Evolutionary conservation across 2,329 filamentous ascomycete species (phyloP).

Genomic region (Phialemoniopsis sp.): DNA sequence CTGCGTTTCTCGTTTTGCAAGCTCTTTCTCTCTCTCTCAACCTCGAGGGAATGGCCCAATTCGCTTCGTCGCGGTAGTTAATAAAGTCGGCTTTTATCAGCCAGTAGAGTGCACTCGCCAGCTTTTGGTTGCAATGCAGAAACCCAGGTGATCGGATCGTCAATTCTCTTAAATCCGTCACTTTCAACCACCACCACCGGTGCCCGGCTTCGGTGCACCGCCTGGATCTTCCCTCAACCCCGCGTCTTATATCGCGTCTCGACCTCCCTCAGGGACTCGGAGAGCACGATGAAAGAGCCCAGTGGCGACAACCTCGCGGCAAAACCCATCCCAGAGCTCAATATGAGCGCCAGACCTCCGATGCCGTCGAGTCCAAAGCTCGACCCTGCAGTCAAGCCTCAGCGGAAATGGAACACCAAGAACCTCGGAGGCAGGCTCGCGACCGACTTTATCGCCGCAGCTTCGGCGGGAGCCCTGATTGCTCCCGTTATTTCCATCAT

Average conservation of each 20-base stretch:
- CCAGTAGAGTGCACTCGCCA: no score
- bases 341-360: neutral
- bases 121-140: no score
- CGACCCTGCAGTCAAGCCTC: neutral
- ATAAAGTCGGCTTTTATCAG: no score
- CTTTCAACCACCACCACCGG: no score
- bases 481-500: conserved; percentile 85
- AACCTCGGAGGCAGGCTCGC: conserved; percentile 28
- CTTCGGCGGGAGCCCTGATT: conserved; percentile 68
- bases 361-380: neutral
- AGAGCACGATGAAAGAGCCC: neutral
- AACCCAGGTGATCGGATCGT: no score
- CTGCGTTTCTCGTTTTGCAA: no score
- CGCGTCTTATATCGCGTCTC: neutral
- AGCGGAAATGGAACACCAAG: conserved; percentile 11
- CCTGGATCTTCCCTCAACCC: no score
- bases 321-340: neutral
- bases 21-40: no score
- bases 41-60: no score
- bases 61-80: no score
- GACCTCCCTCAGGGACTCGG: neutral
- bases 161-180: no score
- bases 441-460: conserved; percentile 43
- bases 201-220: no score
- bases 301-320: neutral